phyloP scores from a whole-genome alignment of 2,329 filamentous ascomycete species.

The Fusarium solani-melongenae region DNA sequence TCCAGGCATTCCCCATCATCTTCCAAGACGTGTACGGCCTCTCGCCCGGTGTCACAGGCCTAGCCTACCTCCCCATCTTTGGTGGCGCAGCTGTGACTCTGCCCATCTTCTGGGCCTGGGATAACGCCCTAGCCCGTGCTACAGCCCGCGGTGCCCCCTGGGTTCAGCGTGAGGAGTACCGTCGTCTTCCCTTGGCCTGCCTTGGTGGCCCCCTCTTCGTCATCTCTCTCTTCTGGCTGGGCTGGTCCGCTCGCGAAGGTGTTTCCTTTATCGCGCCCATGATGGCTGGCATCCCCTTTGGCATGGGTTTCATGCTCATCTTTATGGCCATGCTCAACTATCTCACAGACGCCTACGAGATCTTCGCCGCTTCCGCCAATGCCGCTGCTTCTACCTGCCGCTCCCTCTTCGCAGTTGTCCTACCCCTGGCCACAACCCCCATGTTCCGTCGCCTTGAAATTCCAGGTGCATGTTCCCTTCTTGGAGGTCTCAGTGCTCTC shows the following conservation, averaged over 20 bases:
- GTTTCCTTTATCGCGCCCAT: slow-evolving; percentile 67
- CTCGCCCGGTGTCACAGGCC: slow-evolving; percentile 70
- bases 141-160: slow-evolving; percentile 63
- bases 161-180: slow-evolving; percentile 72
- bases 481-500: slow-evolving; percentile 61
- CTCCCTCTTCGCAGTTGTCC: slow-evolving; percentile 87
- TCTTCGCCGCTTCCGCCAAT: slow-evolving; percentile 78
- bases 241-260: slow-evolving; percentile 63
- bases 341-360: slow-evolving; percentile 74
- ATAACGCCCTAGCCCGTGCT: slow-evolving; percentile 66
- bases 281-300: slow-evolving; percentile 70
- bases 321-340: slow-evolving; percentile 75
- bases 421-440: slow-evolving; percentile 65
- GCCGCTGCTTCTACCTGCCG: slow-evolving; percentile 89
- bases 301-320: slow-evolving; percentile 70
- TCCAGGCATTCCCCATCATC: slow-evolving; percentile 79
- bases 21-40: slow-evolving; percentile 73
- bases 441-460: slow-evolving; percentile 63
- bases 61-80: slow-evolving; percentile 77
- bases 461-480: slow-evolving; percentile 62
- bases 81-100: slow-evolving; percentile 70
- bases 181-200: slow-evolving; percentile 77
- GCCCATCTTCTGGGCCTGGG: slow-evolving; percentile 73
- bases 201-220: slow-evolving; percentile 74
- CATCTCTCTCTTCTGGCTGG: slow-evolving; percentile 69